Evolutionary conservation across 2,329 filamentous ascomycete species (phyloP), one percentile per base, ranked within the genome.

Genomic region (Boeremia lycopersici): DNA sequence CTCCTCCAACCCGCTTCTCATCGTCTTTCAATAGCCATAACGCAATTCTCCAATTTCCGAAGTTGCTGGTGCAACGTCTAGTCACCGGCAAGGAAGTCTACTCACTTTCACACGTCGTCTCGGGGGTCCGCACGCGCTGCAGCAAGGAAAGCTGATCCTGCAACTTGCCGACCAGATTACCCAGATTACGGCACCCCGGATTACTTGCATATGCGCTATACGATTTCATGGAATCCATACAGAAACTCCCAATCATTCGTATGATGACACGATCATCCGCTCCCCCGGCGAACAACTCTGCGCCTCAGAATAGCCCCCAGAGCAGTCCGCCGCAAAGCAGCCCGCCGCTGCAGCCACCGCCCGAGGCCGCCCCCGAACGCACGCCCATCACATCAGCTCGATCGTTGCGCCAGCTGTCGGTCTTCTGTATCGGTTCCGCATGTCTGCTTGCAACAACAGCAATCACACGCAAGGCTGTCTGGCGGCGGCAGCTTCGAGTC

Each of bases 381-480:
- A 71, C 70, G n/a, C 65, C 71, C 33, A 54, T 75, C 43, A 71
- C 79, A 45, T 79, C 79, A 13, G 70, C 76, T 44, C 83, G 85
- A 67, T 83, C 80, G 35, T 71, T 83, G 44, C 82, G 82, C 48
- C 88, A 92, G 73, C 75, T 91, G 12, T 81, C 86, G 23, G 76
- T 96, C 55, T 88, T 95, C 74, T 80, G 88, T 64, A 86, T 87
- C 57, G 93, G 93, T 36, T 82, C 89, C 10, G 81, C 85, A 50
- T 96, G 96, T 76, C 84, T 96, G 61, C 78, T 84, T 19, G 81
- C 92, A 59, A 90, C 91, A 1, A 79, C 89, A 1, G 71, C 88
- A 49, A 79, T 96, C 74, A 77, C 81, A 74, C 74, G 73, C 70
- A 74, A 93, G 45, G 82, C 91, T 8, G 80, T 96, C 31, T 72